Base-by-base conservation (phyloP, 257 asterid genomes). In the Fraxinus pennsylvanica region DNA sequence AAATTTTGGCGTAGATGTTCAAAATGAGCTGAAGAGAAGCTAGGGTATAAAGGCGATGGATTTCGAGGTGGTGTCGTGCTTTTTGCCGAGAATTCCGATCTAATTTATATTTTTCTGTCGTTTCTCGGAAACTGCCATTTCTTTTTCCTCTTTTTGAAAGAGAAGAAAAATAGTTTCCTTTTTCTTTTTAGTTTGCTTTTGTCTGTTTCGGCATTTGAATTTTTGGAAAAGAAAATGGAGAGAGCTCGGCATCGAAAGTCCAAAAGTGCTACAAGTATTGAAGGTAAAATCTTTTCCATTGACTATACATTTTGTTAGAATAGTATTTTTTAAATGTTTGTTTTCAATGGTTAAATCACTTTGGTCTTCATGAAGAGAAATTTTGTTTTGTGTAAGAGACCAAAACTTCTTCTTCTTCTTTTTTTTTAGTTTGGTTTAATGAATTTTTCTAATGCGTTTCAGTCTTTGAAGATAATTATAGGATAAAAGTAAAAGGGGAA, bases 201-300 rank as follows among this genome's bases (percentile, higher is more conserved):
- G 69, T 77, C 82, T 78, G 70, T 66, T 43, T 75, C 66, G 73
- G 61, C 22, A 79, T 79, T 85, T 88, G 85, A 88, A 84, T 79
- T 71, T 80, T 89, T 77, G 21, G 50, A 79, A 73, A 52, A 76
- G 76, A 77, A 84, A 81, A 92, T 92, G 99, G 97, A 95, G 90
- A 87, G 85, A 83, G 82, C 89, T 90, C 97, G 97, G n/a, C 97
- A 87, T 82, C 76, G 91, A 86, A 95, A 90, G 87, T 87, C 94
- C 74, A 91, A 81, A 78, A 93, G 98, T 74, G 89, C 92, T 78
- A 78, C 96, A 32, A 89, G 87, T 59, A 39, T 87, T 81, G 92
- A 89, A 90, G 99, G 98, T 94, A 65, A 57, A 82, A 45, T 69
- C 35, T 27, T 43, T 43, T 2, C 50, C 15, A 10, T 43, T 2